Base-by-base conservation (phyloP, 225 moss, liverwort and hornwort genomes). In the Bryoerythrophyllum caledonicum region DNA sequence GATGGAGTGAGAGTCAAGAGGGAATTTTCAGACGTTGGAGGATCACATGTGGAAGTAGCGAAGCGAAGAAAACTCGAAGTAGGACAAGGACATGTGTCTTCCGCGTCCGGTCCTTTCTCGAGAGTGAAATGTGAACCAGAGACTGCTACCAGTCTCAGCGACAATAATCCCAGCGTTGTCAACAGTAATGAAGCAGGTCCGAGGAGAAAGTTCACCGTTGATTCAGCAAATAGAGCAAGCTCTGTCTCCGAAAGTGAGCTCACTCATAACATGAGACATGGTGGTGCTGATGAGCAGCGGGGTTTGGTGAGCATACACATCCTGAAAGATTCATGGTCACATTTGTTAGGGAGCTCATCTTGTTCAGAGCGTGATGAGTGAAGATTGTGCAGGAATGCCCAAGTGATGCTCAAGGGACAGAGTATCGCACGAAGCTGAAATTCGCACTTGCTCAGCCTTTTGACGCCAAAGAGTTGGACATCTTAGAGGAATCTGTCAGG, bases 391-490 rank as follows among this genome's bases (percentile, higher is more conserved):
- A 87, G 87, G 84, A 72, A 65, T 82, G 84, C 27, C 85, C 86
- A 9, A 58, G 24, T 13, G 79, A 81, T 52, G 58, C 53, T 71
- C 81, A 79, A 77, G 86, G 83, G 20, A 61, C 63, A 41, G 81
- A 81, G 2, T 88, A 81, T 28, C 78, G 85, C 67, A 76, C 35
- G 60, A 88, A 88, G 26, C 35, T 88, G 64, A 81, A 88, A 57
- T 76, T 64, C 49, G 68, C 68, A 20, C 48, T 86, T 11, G 83
- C 81, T 11, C 81, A 77, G 53, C 38, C 77, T 19, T 90, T 88
- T 17, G 59, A 83, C 43, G 63, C 62, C 15, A 60, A 73, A 16
- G 80, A 90, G 64, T 46, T 86, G 63, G 77, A 73, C 53, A 70
- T 66, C 1, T 70, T 86, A 60, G 63, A 64, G 56, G 69, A 64